These are phyloP conservation scores for Pythium vanterpoolii DNA, from an alignment of 352 stramenopile species.

Conservation along the genomic window DNA sequence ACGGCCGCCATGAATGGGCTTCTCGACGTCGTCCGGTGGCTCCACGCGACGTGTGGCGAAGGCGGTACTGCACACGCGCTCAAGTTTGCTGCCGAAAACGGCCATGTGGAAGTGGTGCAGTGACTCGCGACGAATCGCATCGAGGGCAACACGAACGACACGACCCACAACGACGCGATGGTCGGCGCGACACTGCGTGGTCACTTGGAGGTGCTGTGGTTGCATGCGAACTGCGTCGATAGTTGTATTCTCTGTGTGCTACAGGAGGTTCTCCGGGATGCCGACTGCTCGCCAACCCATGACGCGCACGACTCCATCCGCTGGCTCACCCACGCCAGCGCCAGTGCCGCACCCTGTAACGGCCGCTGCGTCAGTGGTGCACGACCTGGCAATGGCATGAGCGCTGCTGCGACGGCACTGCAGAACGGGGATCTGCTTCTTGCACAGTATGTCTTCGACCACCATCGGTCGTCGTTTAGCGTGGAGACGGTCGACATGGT, in stretches of 20 bases:
- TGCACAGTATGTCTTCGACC: neutral
- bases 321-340: neutral
- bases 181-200: neutral
- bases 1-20: neutral
- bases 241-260: neutral
- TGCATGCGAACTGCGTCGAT: neutral
- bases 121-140: neutral
- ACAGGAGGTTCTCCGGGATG: neutral
- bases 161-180: too few species aligned
- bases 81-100: neutral
- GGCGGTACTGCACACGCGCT: slow-evolving; percentile 25
- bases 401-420: neutral
- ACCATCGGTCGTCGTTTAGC: neutral
- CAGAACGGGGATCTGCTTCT: neutral
- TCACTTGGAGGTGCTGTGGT: neutral
- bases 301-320: neutral
- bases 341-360: neutral
- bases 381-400: neutral
- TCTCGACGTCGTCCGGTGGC: slow-evolving; percentile 2
- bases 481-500: neutral
- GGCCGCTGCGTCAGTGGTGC: neutral
- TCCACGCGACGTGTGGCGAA: slow-evolving; percentile 35
- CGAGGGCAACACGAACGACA: neutral
- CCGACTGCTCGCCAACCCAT: neutral
- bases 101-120: slow-evolving; percentile 13